Evolutionary conservation across 2,329 filamentous ascomycete species (phyloP).

Genomic region (Ophiosphaerella herpotricha): DNA sequence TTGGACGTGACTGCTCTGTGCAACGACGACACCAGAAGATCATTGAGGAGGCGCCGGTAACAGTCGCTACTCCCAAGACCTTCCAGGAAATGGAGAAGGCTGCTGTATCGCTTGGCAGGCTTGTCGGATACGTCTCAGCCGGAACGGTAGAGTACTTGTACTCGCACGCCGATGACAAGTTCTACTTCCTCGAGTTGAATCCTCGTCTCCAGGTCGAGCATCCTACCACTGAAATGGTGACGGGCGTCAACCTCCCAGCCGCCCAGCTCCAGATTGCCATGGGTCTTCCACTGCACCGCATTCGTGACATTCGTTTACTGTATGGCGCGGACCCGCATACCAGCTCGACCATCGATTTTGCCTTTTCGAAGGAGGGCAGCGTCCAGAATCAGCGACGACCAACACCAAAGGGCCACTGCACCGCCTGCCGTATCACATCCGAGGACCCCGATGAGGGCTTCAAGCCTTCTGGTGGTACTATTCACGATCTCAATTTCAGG

Average conservation of each 20-base stretch:
- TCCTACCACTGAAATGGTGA: conserved; percentile 99
- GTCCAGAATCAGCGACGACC: conserved; percentile 84
- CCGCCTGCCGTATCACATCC: conserved; percentile 97
- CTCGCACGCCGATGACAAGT: conserved; percentile 96
- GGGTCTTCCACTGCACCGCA: conserved; percentile 94
- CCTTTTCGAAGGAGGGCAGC: conserved; percentile 87
- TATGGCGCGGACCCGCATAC: conserved; percentile 94
- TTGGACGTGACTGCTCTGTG: conserved; percentile 97
- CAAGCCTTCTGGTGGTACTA: conserved; percentile 98
- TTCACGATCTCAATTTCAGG: conserved; percentile 99
- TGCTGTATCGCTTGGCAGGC: conserved; percentile 86
- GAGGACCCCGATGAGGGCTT: conserved; percentile 99
- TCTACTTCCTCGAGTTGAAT: conserved; percentile 99
- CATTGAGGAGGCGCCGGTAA: conserved; percentile 97
- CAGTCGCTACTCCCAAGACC: conserved; percentile 84
- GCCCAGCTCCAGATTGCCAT: conserved; percentile 98
- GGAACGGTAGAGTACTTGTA: conserved; percentile 99
- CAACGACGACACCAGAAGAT: conserved; percentile 99
- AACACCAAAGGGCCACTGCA: conserved; percentile 93
- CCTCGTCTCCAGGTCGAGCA: conserved; percentile 99
- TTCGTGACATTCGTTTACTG: conserved; percentile 92
- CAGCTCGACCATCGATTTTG: conserved; percentile 88
- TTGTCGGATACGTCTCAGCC: conserved; percentile 97
- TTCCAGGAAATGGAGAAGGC: conserved; percentile 98
- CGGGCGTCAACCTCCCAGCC: conserved; percentile 93